Percentiles rank a stretch among this genome's conserved stretches.
These are phyloP conservation scores for Ustilago vetiveriae DNA, from an alignment of 1,284 basidiomycete genomes.

Conservation along the genomic window DNA sequence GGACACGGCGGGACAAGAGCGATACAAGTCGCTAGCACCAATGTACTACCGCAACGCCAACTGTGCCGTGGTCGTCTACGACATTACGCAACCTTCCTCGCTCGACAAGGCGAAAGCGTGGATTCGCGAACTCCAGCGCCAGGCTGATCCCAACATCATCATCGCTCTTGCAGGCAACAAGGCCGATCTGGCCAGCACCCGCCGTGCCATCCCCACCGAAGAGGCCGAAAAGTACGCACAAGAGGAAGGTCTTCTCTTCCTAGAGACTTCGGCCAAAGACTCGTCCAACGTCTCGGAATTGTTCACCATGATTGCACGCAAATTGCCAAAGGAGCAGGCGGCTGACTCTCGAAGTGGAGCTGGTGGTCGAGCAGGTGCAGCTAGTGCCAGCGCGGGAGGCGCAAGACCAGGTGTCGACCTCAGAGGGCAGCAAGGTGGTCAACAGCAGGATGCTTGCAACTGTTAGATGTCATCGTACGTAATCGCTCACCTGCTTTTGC, in stretches of 20 bases:
- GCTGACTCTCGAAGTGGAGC: conserved; percentile 38
- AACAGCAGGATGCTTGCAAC: conserved; percentile 53
- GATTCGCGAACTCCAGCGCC: conserved; percentile 95
- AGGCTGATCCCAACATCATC: conserved; percentile 90
- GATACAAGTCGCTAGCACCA: conserved; percentile 72
- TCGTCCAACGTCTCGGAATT: conserved; percentile 87
- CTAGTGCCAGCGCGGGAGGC: conserved; percentile 20
- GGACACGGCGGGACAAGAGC: conserved; percentile 85
- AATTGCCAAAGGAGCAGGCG: conserved; percentile 61
- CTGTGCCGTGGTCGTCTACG: conserved; percentile 66
- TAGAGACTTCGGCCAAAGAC: conserved; percentile 93
- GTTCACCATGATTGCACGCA: conserved; percentile 63
- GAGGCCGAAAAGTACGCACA: conserved; percentile 88
- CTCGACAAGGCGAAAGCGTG: conserved; percentile 95
- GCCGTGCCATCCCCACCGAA: conserved; percentile 58
- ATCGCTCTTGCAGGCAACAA: conserved; percentile 93
- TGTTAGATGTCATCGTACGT: conserved; percentile 13
- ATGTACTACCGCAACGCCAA: conserved; percentile 68
- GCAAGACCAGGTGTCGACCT: conserved; percentile 51
- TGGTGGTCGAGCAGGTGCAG: conserved; percentile 35
- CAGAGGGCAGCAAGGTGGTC: conserved; percentile 40
- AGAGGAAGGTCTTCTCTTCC: conserved; percentile 94
- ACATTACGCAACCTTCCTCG: conserved; percentile 69
- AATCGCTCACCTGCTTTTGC: too few species aligned
- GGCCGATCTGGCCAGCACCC: conserved; percentile 78